Conservation (phyloP, 352 stramenopile genomes). For the Globisporangium abappressorium region DNA sequence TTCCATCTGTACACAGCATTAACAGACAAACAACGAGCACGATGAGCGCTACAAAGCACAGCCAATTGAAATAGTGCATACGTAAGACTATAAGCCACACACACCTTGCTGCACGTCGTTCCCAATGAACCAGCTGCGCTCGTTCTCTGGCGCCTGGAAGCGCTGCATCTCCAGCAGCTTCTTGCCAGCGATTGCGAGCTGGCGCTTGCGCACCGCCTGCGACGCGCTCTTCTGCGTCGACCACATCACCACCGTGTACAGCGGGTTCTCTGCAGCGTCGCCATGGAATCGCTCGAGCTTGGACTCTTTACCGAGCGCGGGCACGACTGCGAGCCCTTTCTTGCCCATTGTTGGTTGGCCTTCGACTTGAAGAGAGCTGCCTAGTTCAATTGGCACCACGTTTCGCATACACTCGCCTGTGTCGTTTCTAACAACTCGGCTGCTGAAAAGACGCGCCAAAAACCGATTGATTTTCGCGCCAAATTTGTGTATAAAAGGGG, state of each 20-base stretch:
- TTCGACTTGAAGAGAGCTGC: background rate
- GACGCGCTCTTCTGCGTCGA: slow-evolving; percentile 16
- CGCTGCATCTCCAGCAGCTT: slow-evolving; percentile 67
- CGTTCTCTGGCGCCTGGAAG: slow-evolving; percentile 37
- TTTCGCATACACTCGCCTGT: background rate
- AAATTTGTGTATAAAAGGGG: background rate
- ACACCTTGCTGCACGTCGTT: slow-evolving; percentile 62
- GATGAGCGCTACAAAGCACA: background rate
- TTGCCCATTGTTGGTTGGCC: slow-evolving; percentile 29
- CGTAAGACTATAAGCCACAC: background rate
- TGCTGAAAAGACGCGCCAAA: slow-evolving; percentile 11
- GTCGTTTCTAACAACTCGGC: background rate
- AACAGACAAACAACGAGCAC: background rate
- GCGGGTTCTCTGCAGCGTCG: slow-evolving; percentile 48
- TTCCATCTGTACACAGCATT: slow-evolving; percentile 36
- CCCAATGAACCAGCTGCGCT: slow-evolving; percentile 76
- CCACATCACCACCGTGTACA: slow-evolving; percentile 56
- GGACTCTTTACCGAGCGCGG: slow-evolving; percentile 29
- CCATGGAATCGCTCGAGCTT: slow-evolving; percentile 64
- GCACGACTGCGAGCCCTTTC: slow-evolving; percentile 51
- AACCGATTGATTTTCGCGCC: slow-evolving; percentile 16
- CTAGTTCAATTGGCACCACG: background rate
- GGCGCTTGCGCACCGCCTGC: slow-evolving; percentile 31
- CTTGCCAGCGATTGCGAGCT: slow-evolving; percentile 47
- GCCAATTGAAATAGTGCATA: background rate